Evolutionary conservation across 73 alveolate genomes (phyloP), one percentile per base, ranked within the genome.

Genomic region (Paramecium sonneborni): DNA sequence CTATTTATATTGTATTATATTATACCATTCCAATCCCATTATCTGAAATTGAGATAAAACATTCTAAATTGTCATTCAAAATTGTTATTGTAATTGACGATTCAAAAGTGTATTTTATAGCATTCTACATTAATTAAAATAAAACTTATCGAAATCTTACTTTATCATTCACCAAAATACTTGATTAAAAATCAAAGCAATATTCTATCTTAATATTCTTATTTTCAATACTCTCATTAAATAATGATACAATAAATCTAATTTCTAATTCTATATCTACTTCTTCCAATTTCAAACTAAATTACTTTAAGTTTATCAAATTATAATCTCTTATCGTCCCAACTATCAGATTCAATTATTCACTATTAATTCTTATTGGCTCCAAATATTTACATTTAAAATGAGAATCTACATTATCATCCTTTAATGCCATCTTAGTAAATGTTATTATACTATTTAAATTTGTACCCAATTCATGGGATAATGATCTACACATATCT

Each of bases 381-480:
- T 79, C 74, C 20, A 79, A 46, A 28, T 79, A 79, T 43, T 79
- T 26, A 1, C 12, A 30, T 44, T 79, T 79, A 24, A 79, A 30
- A n/a, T 32, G 20, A 43, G 26, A 21, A 38, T 41, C 72, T 7
- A 79, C 5, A 4, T 39, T 24, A 20, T 39, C 48, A 79, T 44
- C 72, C 37, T 43, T 79, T 24, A 79, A 30, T 14, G 76, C 90
- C 41, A 79, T 26, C 10, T 79, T 79, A 24, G 30, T 24, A 43
- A 41, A 79, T 18, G 90, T 43, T 38, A 26, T 20, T 18, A 79
- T 79, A 23, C 90, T 43, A 79, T 79, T 79, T 30, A 79, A 44
- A 79, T 79, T 79, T 43, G 90, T 79, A n/a, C 76, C 69, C 46
- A 79, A 79, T n/a, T 79, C 90, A 79, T 79, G 90, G 1, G 90